Conservation (phyloP, 2,329 filamentous ascomycete species). For the Leptographium galeiforme region DNA sequence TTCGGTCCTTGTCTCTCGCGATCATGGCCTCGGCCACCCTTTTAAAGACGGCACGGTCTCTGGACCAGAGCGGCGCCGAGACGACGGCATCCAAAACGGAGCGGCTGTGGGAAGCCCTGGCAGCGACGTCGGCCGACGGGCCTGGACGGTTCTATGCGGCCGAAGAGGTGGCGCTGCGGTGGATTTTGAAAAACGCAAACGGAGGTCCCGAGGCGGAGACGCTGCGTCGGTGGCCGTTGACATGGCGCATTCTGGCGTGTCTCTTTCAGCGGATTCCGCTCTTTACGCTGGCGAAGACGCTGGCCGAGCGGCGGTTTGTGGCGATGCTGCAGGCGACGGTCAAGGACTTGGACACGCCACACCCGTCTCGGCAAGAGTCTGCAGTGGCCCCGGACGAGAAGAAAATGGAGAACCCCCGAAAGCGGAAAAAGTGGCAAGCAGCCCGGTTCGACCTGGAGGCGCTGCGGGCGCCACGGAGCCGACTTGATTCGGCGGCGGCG, state of each 20-base stretch:
- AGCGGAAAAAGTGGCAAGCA: slow-evolving; percentile 30
- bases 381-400: slow-evolving; percentile 15
- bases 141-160: slow-evolving; percentile 34
- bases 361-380: not conserved
- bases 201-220: slow-evolving; percentile 32
- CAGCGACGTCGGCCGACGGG: slow-evolving; percentile 20
- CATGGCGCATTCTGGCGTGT: slow-evolving; percentile 48
- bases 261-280: slow-evolving; percentile 53
- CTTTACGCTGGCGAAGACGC: slow-evolving; percentile 54
- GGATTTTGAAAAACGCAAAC: slow-evolving; percentile 50
- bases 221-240: slow-evolving; percentile 39
- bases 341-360: slow-evolving; percentile 33
- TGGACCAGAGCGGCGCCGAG: slow-evolving; percentile 36
- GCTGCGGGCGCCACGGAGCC: slow-evolving; percentile 25
- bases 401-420: slow-evolving; percentile 20
- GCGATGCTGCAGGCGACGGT: slow-evolving; percentile 52
- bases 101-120: slow-evolving; percentile 34
- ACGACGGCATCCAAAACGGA: slow-evolving; percentile 32
- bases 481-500: slow-evolving; percentile 32
- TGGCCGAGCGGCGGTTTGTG: slow-evolving; percentile 58
- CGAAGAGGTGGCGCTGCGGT: slow-evolving; percentile 45
- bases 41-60: slow-evolving; percentile 38
- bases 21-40: slow-evolving; percentile 19
- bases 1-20: not conserved
- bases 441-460: slow-evolving; percentile 25